phyloP scores from a whole-genome alignment of 257 asterid genomes.

The Solanum bukasovii region DNA sequence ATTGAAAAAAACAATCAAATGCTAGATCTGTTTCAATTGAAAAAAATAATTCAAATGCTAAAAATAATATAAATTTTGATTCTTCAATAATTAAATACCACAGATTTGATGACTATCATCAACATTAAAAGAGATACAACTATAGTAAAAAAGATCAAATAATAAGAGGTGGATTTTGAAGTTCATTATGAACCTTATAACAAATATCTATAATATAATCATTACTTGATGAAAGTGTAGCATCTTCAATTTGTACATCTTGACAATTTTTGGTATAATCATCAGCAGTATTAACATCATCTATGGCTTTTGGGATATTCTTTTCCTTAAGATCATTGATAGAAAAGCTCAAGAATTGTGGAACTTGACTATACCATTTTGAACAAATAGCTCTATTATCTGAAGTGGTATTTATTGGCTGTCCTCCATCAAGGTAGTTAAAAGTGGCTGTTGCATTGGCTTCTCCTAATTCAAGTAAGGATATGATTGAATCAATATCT shows the following conservation, averaged over 20 bases:
- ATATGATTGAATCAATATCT: background rate
- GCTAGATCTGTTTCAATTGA: no score
- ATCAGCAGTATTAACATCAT: background rate
- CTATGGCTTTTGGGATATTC: background rate
- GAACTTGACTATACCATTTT: background rate
- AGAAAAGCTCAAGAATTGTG: background rate
- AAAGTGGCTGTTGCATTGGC: background rate
- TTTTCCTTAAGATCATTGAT: background rate
- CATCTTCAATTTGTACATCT: background rate
- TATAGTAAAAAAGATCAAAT: background rate
- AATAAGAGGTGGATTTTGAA: background rate
- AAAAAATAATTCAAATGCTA: background rate
- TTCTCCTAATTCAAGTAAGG: background rate
- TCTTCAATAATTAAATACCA: background rate
- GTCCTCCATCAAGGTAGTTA: background rate
- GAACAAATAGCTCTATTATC: background rate
- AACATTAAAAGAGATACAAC: background rate
- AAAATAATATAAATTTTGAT: background rate
- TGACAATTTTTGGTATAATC: background rate
- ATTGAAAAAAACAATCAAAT: no score
- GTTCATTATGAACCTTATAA: background rate
- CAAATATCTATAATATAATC: background rate
- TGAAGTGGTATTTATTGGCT: background rate
- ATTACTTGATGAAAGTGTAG: background rate
- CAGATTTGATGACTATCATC: background rate